phyloP scores from a whole-genome alignment of 2,329 filamentous ascomycete species.

The Teratosphaeria epicoccoides region DNA sequence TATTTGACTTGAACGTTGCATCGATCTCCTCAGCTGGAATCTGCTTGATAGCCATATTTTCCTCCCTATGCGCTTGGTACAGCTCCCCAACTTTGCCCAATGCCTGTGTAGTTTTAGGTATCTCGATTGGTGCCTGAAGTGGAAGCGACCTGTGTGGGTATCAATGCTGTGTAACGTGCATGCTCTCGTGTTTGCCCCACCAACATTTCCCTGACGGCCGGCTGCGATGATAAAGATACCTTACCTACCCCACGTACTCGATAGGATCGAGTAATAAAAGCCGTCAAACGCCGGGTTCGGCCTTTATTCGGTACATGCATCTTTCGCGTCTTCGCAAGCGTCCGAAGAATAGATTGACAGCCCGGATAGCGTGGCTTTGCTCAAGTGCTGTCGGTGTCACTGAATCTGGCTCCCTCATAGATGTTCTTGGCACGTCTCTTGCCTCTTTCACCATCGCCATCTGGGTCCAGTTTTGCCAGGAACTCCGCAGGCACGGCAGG shows the following conservation, averaged over 20 bases:
- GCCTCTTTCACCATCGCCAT: conserved; percentile 15
- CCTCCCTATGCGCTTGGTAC: not conserved
- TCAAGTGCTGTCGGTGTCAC: conserved; percentile 13
- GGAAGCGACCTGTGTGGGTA: not conserved
- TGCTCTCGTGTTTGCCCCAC: not conserved
- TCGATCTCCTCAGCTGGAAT: conserved; percentile 43
- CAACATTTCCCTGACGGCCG: not conserved
- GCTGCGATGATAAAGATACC: not conserved
- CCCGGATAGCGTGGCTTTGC: too few species aligned
- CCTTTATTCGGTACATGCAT: not conserved
- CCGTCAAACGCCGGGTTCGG: conserved; percentile 1
- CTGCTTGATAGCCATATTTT: conserved; percentile 13
- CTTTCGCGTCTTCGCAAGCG: not conserved
- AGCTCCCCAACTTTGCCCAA: not conserved
- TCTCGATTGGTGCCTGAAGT: not conserved
- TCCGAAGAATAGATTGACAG: not conserved
- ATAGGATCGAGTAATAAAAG: not conserved
- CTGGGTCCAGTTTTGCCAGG: conserved; percentile 68
- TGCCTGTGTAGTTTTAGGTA: not conserved
- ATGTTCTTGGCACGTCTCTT: conserved; percentile 19
- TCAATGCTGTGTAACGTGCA: not conserved
- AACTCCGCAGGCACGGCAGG: conserved; percentile 92
- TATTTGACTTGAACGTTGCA: conserved; percentile 44
- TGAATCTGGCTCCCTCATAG: conserved; percentile 25
- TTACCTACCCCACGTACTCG: not conserved